phyloP scores from a whole-genome alignment of 495 filamentous ascomycete genomes.

The Mycothermus thermophilus region DNA sequence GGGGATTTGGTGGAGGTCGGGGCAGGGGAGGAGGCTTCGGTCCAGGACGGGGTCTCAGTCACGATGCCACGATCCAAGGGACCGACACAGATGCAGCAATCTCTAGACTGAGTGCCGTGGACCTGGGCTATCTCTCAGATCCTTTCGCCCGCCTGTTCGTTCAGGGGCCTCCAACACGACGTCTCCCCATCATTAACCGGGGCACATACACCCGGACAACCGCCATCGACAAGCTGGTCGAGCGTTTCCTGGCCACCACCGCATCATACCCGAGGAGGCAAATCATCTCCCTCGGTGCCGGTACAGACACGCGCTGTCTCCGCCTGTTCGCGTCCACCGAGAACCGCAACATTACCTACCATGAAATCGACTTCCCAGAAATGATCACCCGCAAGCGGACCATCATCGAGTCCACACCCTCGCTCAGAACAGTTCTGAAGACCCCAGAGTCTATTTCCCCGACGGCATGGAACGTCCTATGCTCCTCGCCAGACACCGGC shows the following conservation, averaged over 20 bases:
- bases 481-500: constrained; percentile 46
- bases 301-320: constrained; percentile 80
- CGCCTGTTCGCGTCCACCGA: constrained; percentile 39
- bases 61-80: constrained; percentile 54
- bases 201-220: constrained; percentile 90
- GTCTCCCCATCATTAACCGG: constrained; percentile 85
- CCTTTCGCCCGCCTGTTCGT: constrained; percentile 58
- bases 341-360: constrained; percentile 49
- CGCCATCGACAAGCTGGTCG: constrained; percentile 69
- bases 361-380: constrained; percentile 81
- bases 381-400: constrained; percentile 51
- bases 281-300: constrained; percentile 86
- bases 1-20: constrained; percentile 28
- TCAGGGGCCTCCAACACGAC: constrained; percentile 27
- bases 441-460: constrained; percentile 10
- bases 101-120: constrained; percentile 76
- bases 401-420: constrained; percentile 18
- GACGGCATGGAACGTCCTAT: constrained; percentile 19
- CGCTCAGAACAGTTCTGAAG: constrained; percentile 19
- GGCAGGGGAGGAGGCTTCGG: constrained; percentile 18
- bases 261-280: constrained; percentile 32
- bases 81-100: constrained; percentile 88
- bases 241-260: constrained; percentile 45
- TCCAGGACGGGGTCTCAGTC: constrained; percentile 7
- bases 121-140: constrained; percentile 76